These are phyloP conservation scores for Avena insularis DNA, from an alignment of 176 grass and related monocot genomes.

Conservation along the genomic window DNA sequence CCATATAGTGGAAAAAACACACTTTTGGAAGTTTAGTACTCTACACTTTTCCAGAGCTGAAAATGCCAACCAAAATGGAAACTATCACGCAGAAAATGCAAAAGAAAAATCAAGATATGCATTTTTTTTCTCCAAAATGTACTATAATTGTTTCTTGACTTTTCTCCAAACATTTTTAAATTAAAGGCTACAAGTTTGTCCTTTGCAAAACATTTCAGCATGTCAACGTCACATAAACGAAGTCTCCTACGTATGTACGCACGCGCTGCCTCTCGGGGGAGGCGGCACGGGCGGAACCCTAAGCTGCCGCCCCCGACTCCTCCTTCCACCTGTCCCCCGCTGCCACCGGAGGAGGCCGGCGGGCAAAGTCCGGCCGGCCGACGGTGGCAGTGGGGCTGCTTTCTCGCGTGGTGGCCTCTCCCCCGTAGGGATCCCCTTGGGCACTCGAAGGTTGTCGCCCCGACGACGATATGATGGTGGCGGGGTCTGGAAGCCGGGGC, in stretches of 20 bases:
- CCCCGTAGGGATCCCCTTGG: no score
- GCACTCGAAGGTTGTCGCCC: no score
- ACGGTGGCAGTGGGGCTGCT: no score
- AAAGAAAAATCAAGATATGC: background rate
- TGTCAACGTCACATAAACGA: background rate
- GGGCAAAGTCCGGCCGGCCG: no score
- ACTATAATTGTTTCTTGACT: background rate
- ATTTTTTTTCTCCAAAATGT: background rate
- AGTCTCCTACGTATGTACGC: background rate
- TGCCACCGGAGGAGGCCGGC: no score
- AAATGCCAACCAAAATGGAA: slow-evolving; percentile 6
- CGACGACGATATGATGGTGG: no score
- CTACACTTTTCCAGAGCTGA: background rate
- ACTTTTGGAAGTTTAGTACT: background rate
- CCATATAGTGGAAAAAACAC: slow-evolving; percentile 11
- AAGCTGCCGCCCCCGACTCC: no score
- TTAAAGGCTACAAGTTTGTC: background rate
- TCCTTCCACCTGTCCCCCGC: no score
- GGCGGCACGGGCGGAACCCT: no score
- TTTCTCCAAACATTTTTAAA: background rate
- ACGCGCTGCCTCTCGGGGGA: no score
- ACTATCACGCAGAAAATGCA: background rate
- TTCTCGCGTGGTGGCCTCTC: no score
- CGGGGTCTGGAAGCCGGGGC: no score
- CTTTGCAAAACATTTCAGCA: background rate